These are phyloP conservation scores for Asterophora lycoperdoides DNA, from an alignment of 768 basidiomycete genomes.

Conservation along the genomic window DNA sequence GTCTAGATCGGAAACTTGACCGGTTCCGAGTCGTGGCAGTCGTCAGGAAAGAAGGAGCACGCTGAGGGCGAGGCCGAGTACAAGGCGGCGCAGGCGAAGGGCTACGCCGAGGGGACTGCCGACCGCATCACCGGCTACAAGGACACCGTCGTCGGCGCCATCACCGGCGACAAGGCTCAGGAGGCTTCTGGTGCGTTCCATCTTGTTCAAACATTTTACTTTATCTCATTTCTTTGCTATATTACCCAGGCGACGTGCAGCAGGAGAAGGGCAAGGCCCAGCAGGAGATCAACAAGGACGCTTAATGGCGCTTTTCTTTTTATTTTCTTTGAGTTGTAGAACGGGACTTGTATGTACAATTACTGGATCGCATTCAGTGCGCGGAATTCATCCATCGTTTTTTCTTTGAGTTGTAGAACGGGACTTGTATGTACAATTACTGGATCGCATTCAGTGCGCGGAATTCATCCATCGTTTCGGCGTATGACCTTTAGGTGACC, in stretches of 20 bases:
- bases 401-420: neutral
- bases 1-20: constrained; percentile 41
- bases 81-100: constrained; percentile 46
- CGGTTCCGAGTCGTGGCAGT: constrained; percentile 40
- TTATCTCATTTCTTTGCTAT: too few relatives aligned
- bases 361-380: too few relatives aligned
- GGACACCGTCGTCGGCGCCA: constrained; percentile 45
- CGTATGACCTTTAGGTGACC: too few relatives aligned
- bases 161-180: constrained; percentile 46
- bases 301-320: neutral
- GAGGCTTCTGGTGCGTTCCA: constrained; percentile 32
- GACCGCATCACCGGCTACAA: constrained; percentile 46
- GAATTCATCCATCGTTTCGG: too few relatives aligned
- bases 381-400: too few relatives aligned
- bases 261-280: constrained; percentile 26
- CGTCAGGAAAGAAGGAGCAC: constrained; percentile 51
- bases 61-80: constrained; percentile 46
- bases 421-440: too few relatives aligned
- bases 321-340: neutral
- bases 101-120: constrained; percentile 43
- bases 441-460: too few relatives aligned
- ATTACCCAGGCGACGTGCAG: constrained; percentile 48
- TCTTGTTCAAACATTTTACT: neutral
- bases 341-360: too few relatives aligned
- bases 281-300: constrained; percentile 18